Conservation (phyloP, 257 asterid species). For the Knoxia roxburghii region DNA sequence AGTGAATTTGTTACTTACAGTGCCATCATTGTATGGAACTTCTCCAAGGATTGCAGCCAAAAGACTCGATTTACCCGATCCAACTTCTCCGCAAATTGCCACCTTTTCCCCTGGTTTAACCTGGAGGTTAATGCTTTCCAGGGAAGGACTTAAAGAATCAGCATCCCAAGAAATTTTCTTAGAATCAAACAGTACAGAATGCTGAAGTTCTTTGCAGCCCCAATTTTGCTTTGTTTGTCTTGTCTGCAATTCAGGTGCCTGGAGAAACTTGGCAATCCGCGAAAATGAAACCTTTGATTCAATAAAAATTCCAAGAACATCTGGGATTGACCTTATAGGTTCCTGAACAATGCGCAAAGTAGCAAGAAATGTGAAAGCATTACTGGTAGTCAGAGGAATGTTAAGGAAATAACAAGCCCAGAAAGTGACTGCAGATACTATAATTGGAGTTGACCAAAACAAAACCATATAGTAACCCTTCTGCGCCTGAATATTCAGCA, state of each 20-base stretch:
- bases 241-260: slow-evolving; percentile 31
- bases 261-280: slow-evolving; percentile 31
- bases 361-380: slow-evolving; percentile 34
- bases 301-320: slow-evolving; percentile 30
- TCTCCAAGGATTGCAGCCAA: slow-evolving; percentile 36
- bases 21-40: slow-evolving; percentile 29
- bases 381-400: slow-evolving; percentile 28
- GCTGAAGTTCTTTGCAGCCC: not conserved
- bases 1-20: slow-evolving; percentile 20
- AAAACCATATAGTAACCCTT: slow-evolving; percentile 27
- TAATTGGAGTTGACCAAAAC: slow-evolving; percentile 36
- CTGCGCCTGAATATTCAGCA: slow-evolving; percentile 19
- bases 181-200: slow-evolving; percentile 20
- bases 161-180: slow-evolving; percentile 28
- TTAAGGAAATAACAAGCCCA: slow-evolving; percentile 28
- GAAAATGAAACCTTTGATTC: slow-evolving; percentile 35
- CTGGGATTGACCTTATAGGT: slow-evolving; percentile 35
- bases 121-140: slow-evolving; percentile 17
- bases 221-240: slow-evolving; percentile 1
- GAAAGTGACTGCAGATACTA: slow-evolving; percentile 35
- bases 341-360: slow-evolving; percentile 37
- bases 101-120: slow-evolving; percentile 33
- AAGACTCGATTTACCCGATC: slow-evolving; percentile 41
- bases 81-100: slow-evolving; percentile 45
- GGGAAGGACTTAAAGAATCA: slow-evolving; percentile 6